A percentile compares a stretch with the other conserved stretches of the same genome.
Evolutionary conservation across 345 rosid species (phyloP).

Genomic region (Laguncularia racemosa): DNA sequence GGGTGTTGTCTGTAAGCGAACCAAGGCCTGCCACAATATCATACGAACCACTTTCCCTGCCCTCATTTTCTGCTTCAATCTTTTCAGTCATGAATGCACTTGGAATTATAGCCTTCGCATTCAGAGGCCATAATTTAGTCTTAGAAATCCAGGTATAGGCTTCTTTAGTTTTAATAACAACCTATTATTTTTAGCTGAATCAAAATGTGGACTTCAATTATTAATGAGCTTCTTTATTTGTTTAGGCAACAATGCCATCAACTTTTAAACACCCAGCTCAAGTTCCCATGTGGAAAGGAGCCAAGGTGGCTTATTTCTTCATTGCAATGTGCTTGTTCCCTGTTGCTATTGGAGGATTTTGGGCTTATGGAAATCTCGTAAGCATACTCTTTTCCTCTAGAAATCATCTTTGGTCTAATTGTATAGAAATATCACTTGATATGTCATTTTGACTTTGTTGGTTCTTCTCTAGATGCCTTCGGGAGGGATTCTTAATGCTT

Average conservation of each 20-base stretch:
- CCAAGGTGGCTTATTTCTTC: slow-evolving; percentile 85
- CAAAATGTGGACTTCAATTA: not conserved
- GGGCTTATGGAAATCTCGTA: slow-evolving; percentile 97
- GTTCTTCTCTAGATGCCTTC: slow-evolving; percentile 63
- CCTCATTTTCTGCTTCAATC: slow-evolving; percentile 49
- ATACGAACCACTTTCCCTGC: slow-evolving; percentile 62
- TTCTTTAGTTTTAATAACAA: too few relatives aligned
- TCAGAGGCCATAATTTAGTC: slow-evolving; percentile 86
- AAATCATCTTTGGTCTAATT: not conserved
- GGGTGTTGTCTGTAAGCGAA: slow-evolving; percentile 96
- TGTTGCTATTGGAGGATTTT: slow-evolving; percentile 85
- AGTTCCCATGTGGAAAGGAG: slow-evolving; percentile 99
- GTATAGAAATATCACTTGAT: not conserved
- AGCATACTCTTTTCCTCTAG: slow-evolving; percentile 12
- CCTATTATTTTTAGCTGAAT: too few relatives aligned
- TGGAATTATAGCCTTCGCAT: slow-evolving; percentile 90
- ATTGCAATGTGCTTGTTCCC: slow-evolving; percentile 88
- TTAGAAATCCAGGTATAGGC: slow-evolving; percentile 79
- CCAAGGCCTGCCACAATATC: slow-evolving; percentile 72
- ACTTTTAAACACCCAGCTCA: slow-evolving; percentile 97
- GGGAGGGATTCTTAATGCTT: slow-evolving; percentile 81
- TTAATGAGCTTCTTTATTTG: slow-evolving; percentile 5
- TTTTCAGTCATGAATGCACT: slow-evolving; percentile 86
- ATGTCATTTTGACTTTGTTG: not conserved
- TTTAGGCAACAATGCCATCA: slow-evolving; percentile 95